phyloP scores from a whole-genome alignment of 2,329 filamentous ascomycete species.

The Botrytis deweyae region DNA sequence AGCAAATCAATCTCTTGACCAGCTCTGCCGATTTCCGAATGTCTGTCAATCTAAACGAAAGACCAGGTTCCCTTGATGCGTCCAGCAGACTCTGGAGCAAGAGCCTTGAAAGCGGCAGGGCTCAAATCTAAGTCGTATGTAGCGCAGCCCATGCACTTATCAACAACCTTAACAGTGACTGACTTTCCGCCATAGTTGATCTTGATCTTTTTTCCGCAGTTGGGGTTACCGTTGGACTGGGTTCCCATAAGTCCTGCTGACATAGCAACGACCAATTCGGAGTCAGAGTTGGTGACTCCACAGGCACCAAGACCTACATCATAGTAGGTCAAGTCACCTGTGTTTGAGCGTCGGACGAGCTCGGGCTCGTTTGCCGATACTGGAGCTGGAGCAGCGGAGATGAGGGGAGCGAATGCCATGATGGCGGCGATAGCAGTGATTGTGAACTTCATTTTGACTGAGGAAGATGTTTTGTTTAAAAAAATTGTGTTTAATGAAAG shows the following conservation, averaged over 20 bases:
- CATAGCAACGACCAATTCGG: constrained; percentile 67
- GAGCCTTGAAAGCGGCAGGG: constrained; percentile 53
- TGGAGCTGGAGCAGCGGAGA: constrained; percentile 15
- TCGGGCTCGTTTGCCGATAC: constrained; percentile 15
- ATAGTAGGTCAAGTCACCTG: constrained; percentile 75
- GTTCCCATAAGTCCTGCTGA: constrained; percentile 62
- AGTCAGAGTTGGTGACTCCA: constrained; percentile 57
- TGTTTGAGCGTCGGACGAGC: constrained; percentile 28
- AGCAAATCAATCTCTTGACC: background rate
- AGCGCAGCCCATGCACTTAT: constrained; percentile 74
- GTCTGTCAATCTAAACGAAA: constrained; percentile 36
- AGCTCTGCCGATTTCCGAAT: background rate
- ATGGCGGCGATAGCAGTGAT: background rate
- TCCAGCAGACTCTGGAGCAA: constrained; percentile 49
- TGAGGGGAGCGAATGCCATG: constrained; percentile 18
- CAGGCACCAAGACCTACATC: constrained; percentile 67
- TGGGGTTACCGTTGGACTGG: constrained; percentile 64
- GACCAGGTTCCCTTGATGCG: constrained; percentile 48
- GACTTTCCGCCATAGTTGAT: constrained; percentile 62
- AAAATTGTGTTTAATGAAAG: background rate
- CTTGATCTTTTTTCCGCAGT: constrained; percentile 68
- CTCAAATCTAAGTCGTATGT: constrained; percentile 59
- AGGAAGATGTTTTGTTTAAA: background rate
- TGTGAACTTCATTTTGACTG: constrained; percentile 19
- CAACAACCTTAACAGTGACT: constrained; percentile 58